These are phyloP conservation scores for Kwoniella bestiolae DNA, from an alignment of 768 basidiomycete species.

Conservation along the genomic window DNA sequence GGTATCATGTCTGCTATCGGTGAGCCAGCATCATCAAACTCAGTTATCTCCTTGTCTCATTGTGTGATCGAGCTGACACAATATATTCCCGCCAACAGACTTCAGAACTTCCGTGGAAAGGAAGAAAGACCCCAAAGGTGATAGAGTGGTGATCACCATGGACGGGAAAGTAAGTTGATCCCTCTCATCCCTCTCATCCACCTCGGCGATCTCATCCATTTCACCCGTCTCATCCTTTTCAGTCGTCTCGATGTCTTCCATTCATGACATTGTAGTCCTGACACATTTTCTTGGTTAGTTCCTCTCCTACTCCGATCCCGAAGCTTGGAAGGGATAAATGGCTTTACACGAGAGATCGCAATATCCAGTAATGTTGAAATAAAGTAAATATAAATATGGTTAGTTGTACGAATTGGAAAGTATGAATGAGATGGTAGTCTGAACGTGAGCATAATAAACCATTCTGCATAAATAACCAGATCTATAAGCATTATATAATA, in stretches of 20 bases:
- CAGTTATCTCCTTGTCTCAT: no score
- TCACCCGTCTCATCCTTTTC: no score
- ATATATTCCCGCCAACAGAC: slow-evolving; percentile 12
- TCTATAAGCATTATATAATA: background rate
- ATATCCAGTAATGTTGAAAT: no score
- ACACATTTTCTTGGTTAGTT: slow-evolving; percentile 17
- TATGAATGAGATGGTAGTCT: background rate
- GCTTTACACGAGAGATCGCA: no score
- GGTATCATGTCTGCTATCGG: slow-evolving; percentile 56
- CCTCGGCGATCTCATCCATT: no score
- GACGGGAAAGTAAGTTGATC: slow-evolving; percentile 47
- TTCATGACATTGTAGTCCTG: no score
- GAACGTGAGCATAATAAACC: background rate
- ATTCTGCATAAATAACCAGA: background rate
- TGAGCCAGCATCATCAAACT: background rate
- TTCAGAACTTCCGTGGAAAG: slow-evolving; percentile 48
- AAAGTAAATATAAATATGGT: background rate
- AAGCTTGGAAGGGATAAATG: slow-evolving; percentile 18
- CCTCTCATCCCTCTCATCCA: no score
- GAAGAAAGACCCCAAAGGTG: slow-evolving; percentile 51
- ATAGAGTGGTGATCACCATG: slow-evolving; percentile 53
- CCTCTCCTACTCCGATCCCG: slow-evolving; percentile 19
- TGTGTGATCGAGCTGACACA: background rate
- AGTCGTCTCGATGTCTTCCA: no score
- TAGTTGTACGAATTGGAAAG: background rate